Base-by-base conservation (phyloP, 805 yeast species). In the Cephaloascus fragrans region DNA sequence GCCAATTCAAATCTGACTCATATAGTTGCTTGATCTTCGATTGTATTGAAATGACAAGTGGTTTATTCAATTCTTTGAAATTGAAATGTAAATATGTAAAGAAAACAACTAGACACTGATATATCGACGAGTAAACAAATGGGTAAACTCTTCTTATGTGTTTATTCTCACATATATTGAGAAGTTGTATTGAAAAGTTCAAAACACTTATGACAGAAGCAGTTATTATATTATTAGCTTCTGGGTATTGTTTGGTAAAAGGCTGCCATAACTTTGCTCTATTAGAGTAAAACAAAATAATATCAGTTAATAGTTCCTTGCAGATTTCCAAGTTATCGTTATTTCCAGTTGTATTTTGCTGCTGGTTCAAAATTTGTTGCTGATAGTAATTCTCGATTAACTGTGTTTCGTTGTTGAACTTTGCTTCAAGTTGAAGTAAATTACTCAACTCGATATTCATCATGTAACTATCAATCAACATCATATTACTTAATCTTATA, bases 241-340 rank as follows among this genome's bases (percentile, higher is more conserved):
- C 47, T 12, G 49, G 51, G 38, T 57, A 51, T 18, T 58, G 59
- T 3, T 61, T 56, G 55, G 72, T 58, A 45, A 73, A 73, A 20
- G 75, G 77, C 44, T 72, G 76, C 43, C 70, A 67, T 37, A 73
- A 57, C 41, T 73, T 73, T 19, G 76, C 73, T 39, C 73, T 53
- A 43, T 72, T 73, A 37, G 72, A 68, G 46, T 71, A 65, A n/a
- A 73, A 51, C 19, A 67, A 47, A 32, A 71, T 63, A 45, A 73
- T 55, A 53, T 73, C 79, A 26, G 59, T 52, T 19, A 69, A 46
- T 2, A 73, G 56, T 42, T 64, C 71, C 20, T 57, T 49, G 39
- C 57, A 61, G 18, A 55, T 48, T 15, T 49, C 46, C 18, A 59
- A 38, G 26, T 57, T 40, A 39, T 60, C 58, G 37, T 38, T 54